Evolutionary conservation across 305 asterid species (phyloP).

Genomic region (Fraxinus floribunda): DNA sequence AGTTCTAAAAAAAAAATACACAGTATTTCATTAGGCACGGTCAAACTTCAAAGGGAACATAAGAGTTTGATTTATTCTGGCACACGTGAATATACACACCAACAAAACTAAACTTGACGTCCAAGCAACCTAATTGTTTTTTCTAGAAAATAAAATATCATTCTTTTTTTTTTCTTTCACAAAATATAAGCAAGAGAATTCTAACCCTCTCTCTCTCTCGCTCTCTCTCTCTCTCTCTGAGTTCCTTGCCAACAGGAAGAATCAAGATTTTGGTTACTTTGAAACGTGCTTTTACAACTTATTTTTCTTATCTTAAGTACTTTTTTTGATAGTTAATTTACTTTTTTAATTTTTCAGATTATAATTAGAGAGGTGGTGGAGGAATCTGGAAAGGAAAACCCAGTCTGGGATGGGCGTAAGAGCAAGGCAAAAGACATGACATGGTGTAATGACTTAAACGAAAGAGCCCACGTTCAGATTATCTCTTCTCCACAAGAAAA

Average conservation of each 20-base stretch:
- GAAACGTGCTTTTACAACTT: constrained; percentile 19
- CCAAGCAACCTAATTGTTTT: constrained; percentile 70
- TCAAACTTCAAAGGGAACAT: background rate
- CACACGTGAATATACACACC: constrained; percentile 20
- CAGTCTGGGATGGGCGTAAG: constrained; percentile 47
- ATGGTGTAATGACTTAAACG: constrained; percentile 44
- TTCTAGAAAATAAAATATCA: constrained; percentile 21
- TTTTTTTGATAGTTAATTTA: constrained; percentile 5
- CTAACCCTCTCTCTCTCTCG: constrained; percentile 16
- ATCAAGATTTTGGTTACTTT: constrained; percentile 23
- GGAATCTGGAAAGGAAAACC: constrained; percentile 30
- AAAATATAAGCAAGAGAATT: constrained; percentile 39
- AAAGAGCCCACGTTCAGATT: constrained; percentile 37
- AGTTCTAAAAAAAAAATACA: background rate
- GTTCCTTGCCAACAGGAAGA: constrained; percentile 23
- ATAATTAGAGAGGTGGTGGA: constrained; percentile 22
- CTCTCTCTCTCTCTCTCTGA: constrained; percentile 15
- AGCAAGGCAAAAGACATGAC: constrained; percentile 42
- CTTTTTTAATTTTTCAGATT: constrained; percentile 14
- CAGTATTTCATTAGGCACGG: background rate
- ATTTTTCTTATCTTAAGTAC: background rate
- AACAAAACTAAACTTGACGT: constrained; percentile 68
- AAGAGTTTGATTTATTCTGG: constrained; percentile 19
- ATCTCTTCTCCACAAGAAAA: constrained; percentile 34
- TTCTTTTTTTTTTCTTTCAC: constrained; percentile 30